Conservation (phyloP, 306 rosid species). For the Trifolium subterraneum region DNA sequence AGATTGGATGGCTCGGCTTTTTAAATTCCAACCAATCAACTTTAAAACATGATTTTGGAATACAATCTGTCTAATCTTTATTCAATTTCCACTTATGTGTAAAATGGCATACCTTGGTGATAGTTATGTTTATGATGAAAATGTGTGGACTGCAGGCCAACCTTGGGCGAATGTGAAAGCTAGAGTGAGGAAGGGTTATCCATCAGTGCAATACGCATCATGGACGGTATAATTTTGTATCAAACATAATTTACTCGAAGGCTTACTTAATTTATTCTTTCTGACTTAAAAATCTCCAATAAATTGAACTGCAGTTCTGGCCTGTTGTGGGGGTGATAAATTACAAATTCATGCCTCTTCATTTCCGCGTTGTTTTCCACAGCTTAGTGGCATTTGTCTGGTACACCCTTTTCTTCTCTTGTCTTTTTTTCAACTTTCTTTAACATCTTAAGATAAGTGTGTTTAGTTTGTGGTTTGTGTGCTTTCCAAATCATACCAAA, state of each 20-base stretch:
- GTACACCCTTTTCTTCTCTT: conserved; percentile 44
- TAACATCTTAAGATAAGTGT: conserved; percentile 2
- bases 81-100: neutral
- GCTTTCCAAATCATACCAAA: neutral
- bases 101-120: conserved; percentile 30
- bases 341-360: conserved; percentile 86
- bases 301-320: conserved; percentile 75
- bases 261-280: neutral
- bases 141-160: conserved; percentile 60
- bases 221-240: conserved; percentile 76
- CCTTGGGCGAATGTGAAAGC: conserved; percentile 88
- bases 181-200: conserved; percentile 85
- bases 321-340: conserved; percentile 91
- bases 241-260: conserved; percentile 22
- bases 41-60: neutral
- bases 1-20: neutral
- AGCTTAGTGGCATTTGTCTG: conserved; percentile 81
- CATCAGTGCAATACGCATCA: conserved; percentile 74
- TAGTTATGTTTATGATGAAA: conserved; percentile 33
- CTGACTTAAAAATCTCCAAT: conserved; percentile 35
- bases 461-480: neutral
- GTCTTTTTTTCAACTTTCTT: neutral
- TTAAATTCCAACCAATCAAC: neutral
- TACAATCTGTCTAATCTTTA: neutral
- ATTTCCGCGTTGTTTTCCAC: conserved; percentile 83